Conservation (phyloP, 1,284 basidiomycete species). For the Marasmius tenuissimus region DNA sequence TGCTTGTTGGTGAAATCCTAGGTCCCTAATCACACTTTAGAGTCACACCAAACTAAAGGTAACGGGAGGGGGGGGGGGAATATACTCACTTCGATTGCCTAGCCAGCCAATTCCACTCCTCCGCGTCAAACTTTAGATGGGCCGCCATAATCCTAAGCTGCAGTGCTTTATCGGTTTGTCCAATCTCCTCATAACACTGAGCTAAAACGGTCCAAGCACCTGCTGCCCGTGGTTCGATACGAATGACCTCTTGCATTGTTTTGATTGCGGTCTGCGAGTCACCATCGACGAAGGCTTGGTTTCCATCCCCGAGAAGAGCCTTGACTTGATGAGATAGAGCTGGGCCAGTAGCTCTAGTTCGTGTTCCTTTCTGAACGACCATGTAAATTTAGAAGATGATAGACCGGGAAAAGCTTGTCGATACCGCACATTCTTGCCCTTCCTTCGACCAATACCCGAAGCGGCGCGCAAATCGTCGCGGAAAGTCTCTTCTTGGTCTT, state of each 20-base stretch:
- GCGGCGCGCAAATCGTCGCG: conserved; percentile 69
- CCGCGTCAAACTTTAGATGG: conserved; percentile 81
- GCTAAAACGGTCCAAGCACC: conserved; percentile 88
- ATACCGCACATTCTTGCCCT: conserved; percentile 41
- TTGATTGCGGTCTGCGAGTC: conserved; percentile 71
- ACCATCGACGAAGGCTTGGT: conserved; percentile 81
- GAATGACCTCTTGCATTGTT: conserved; percentile 89
- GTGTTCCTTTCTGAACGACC: conserved; percentile 17
- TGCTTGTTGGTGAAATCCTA: conserved; percentile 81
- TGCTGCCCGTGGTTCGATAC: conserved; percentile 86
- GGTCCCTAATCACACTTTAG: conserved; percentile 43
- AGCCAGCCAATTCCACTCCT: conserved; percentile 87
- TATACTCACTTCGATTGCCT: conserved; percentile 62
- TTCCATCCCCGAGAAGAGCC: conserved; percentile 82
- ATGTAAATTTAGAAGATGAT: background rate
- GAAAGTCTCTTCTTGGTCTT: conserved; percentile 67
- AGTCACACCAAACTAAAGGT: too few relatives aligned
- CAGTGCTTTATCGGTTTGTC: conserved; percentile 70
- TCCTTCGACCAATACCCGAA: conserved; percentile 63
- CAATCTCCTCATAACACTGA: conserved; percentile 72
- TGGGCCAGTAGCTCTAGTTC: conserved; percentile 39
- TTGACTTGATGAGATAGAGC: conserved; percentile 82
- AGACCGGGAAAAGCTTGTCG: background rate
- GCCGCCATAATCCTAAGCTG: conserved; percentile 90
- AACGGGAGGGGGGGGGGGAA: conserved; percentile 1